Evolutionary conservation across 1,139 yeast genomes (phyloP), one percentile per base, ranked within the genome.

Genomic region (Martiniozyma asiatica): DNA sequence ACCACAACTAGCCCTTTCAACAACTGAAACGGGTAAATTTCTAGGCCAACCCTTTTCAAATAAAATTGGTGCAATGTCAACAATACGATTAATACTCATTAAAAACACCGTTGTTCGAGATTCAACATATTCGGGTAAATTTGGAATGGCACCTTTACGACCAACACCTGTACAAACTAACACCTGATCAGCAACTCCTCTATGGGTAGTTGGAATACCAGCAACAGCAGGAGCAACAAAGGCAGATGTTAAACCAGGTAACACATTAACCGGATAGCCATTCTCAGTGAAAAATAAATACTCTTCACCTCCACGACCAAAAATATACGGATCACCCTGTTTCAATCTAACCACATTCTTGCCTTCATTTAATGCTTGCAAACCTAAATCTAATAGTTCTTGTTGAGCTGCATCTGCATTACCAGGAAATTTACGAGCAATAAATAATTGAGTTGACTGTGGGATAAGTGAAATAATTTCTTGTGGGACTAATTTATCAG

Each of bases 301-400:
- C 50, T 89, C 98, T 56, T 89, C 97, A 21, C 95, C 96, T 23
- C 98, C 98, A 41, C 98, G 73, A 4, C 98, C 98, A 51, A 84
- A 89, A 20, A 89, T 81, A 55, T 84, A 89, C 5, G 98, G 97
- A 51, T 89, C 98, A 25, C 98, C 98, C 57, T 89, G 98, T 51
- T 89, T 89, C 40, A 89, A 64, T 34, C 98, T 64, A 4, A 89
- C 92, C 1, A 89, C 96, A 37, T 70, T 72, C 43, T 72, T 65
- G 11, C 95, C 95, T 33, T 65, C 56, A 23, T 59, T 39, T 22
- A 84, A 52, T 0, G 76, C 78, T 23, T 64, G 66, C 14, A 87
- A 56, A 0, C 95, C 97, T 38, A 76, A 55, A 14, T 64, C 60
- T 22, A 84, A 59, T 23, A 89, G 62, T 53, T 89, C 96, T 40